A percentile compares a stretch with the other conserved stretches of the same genome.
These are phyloP conservation scores for Picocystis sp. DNA, from an alignment of 163 green algal species.

Conservation along the genomic window DNA sequence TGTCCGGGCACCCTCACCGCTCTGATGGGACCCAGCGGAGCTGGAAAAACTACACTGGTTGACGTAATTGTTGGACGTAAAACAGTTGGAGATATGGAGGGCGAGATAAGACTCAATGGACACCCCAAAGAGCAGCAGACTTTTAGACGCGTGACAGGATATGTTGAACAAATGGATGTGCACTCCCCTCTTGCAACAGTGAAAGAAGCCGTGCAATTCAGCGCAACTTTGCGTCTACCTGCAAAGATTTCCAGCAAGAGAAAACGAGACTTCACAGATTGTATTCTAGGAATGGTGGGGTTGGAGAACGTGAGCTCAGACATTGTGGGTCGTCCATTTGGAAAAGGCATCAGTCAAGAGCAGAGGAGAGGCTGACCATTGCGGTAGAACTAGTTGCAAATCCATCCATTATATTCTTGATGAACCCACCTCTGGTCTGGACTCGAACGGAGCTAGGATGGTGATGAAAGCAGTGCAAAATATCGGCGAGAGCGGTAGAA, in stretches of 20 bases:
- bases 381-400: constrained; percentile 44
- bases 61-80: background rate
- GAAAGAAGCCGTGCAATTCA: constrained; percentile 20
- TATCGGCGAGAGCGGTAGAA: no score
- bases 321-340: no score
- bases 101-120: constrained; percentile 17
- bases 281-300: no score
- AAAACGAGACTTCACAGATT: background rate
- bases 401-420: constrained; percentile 34
- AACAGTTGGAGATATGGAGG: constrained; percentile 10
- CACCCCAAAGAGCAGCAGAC: constrained; percentile 11
- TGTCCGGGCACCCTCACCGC: no score
- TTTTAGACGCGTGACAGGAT: constrained; percentile 8
- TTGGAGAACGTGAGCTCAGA: no score
- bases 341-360: constrained; percentile 11
- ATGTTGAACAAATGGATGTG: constrained; percentile 23
- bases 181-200: constrained; percentile 20
- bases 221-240: constrained; percentile 16
- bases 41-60: constrained; percentile 8
- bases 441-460: background rate
- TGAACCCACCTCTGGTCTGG: constrained; percentile 12
- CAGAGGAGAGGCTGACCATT: constrained; percentile 49
- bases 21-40: constrained; percentile 8
- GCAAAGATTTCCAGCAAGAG: constrained; percentile 5
- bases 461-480: no score